These are phyloP conservation scores for Phytophthora parvispora DNA, from an alignment of 352 stramenopile genomes.

Conservation along the genomic window DNA sequence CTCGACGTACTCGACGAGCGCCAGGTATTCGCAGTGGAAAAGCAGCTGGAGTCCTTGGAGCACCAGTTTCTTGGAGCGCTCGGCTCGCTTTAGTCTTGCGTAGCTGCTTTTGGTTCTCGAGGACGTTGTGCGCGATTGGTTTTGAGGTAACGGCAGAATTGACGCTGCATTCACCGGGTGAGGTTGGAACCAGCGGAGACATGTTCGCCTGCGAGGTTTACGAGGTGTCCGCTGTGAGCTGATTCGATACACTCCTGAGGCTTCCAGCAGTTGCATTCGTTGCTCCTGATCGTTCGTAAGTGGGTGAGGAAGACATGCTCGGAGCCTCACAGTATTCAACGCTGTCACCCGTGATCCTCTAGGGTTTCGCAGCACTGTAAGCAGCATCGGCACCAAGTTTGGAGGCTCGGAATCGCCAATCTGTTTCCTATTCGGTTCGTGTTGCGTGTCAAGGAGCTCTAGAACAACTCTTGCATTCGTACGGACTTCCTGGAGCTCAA, in stretches of 20 bases:
- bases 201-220: not conserved
- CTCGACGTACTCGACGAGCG: slow-evolving; percentile 51
- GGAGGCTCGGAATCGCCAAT: not conserved
- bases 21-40: slow-evolving; percentile 45
- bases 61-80: slow-evolving; percentile 14
- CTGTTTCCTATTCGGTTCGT: not conserved
- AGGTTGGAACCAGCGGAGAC: not conserved
- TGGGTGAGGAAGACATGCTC: not conserved
- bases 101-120: not conserved
- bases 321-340: not conserved
- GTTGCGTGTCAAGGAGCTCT: not conserved
- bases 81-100: not conserved
- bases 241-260: not conserved
- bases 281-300: not conserved
- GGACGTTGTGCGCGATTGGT: not conserved
- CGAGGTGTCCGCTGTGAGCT: not conserved
- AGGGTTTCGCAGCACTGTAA: not conserved
- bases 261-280: not conserved
- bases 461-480: not conserved
- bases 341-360: not conserved
- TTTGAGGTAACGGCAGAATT: not conserved
- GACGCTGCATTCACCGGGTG: not conserved
- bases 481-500: slow-evolving; percentile 1
- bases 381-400: not conserved
- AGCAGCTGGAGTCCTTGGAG: slow-evolving; percentile 36